A percentile compares a stretch with the other conserved stretches of the same genome.
Evolutionary conservation across 768 basidiomycete genomes (phyloP).

Genomic region (Collybia mongolica): DNA sequence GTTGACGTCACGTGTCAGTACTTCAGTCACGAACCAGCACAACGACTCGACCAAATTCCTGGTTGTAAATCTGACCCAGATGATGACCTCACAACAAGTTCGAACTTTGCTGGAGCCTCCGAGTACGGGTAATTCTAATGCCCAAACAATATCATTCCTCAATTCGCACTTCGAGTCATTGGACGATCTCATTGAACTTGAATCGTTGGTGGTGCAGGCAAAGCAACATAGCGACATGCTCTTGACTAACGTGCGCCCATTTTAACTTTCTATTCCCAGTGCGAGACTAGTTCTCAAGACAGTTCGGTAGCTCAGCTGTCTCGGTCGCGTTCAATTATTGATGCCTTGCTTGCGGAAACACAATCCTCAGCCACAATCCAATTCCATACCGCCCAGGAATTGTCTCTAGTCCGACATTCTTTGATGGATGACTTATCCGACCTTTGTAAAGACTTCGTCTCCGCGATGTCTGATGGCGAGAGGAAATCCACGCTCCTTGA

Average conservation of each 20-base stretch:
- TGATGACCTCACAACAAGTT: constrained; percentile 32
- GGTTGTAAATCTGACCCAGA: too few species aligned
- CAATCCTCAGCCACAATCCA: constrained; percentile 45
- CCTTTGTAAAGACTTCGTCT: constrained; percentile 63
- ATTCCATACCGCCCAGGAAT: constrained; percentile 65
- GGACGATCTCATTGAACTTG: constrained; percentile 50
- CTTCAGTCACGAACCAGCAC: too few species aligned
- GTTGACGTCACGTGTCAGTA: too few species aligned
- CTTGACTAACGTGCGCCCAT: constrained; percentile 41
- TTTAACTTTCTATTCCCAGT: constrained; percentile 8
- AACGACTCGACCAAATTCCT: too few species aligned
- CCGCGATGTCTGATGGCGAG: constrained; percentile 47
- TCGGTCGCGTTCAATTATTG: constrained; percentile 47
- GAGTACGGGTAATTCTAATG: constrained; percentile 30
- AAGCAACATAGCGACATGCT: constrained; percentile 38
- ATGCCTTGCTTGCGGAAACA: constrained; percentile 46
- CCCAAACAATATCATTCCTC: constrained; percentile 35
- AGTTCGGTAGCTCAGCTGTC: constrained; percentile 55
- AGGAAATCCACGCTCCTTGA: constrained; percentile 69
- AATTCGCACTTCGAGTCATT: constrained; percentile 47
- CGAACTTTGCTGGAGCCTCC: constrained; percentile 50
- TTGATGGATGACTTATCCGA: constrained; percentile 76
- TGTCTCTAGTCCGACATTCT: constrained; percentile 74
- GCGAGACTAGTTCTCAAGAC: constrained; percentile 28
- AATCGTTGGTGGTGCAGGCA: constrained; percentile 41